Conservation (phyloP, 345 rosid species). For the Eucalyptus melliodora region DNA sequence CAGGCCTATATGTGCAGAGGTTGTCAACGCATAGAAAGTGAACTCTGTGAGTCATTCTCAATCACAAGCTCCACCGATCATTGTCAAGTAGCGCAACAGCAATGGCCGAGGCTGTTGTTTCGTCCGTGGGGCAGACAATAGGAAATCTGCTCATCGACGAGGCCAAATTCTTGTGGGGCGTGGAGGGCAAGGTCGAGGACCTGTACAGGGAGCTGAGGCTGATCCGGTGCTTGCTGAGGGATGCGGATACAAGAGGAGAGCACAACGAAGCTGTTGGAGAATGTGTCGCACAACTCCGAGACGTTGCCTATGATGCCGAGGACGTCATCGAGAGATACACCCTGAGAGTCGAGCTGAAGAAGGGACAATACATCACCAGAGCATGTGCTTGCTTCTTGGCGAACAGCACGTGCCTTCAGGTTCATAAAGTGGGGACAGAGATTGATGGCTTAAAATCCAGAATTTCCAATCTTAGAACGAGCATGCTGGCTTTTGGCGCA, state of each 20-base stretch:
- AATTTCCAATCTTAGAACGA: constrained; percentile 12
- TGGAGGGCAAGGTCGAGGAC: neutral
- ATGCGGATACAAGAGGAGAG: neutral
- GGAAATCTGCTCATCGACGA: neutral
- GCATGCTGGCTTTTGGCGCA: constrained; percentile 17
- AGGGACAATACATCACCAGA: neutral
- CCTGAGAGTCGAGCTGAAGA: neutral
- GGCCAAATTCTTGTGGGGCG: neutral
- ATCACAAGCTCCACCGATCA: neutral
- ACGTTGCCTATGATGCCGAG: constrained; percentile 1
- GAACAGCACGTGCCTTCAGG: neutral
- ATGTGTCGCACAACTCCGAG: neutral
- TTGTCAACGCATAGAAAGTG: neutral
- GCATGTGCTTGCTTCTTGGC: neutral
- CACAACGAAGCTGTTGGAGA: neutral
- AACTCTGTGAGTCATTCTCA: neutral
- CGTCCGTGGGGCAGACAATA: neutral
- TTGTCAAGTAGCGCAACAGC: neutral
- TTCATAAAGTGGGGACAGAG: constrained; percentile 3
- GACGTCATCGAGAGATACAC: neutral
- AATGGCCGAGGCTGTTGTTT: neutral
- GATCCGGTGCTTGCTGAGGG: neutral
- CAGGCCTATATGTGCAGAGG: neutral
- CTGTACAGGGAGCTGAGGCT: neutral
- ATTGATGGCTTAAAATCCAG: constrained; percentile 14